Percentiles rank a stretch among this genome's conserved stretches.
Conservation (phyloP, 1,284 basidiomycete genomes). For the Tylopilus microsporus region DNA sequence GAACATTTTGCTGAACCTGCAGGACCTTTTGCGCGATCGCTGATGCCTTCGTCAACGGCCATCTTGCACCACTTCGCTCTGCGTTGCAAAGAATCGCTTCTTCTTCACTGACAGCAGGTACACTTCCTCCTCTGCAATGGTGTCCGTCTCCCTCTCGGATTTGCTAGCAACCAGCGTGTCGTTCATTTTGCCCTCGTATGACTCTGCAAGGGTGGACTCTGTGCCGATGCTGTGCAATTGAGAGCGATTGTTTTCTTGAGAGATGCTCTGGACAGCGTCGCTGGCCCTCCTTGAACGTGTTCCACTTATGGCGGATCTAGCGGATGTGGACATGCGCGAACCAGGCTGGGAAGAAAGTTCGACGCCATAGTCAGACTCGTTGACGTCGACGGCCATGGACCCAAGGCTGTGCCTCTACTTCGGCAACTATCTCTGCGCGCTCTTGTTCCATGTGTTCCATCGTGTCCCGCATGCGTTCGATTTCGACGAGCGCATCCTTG, state of each 20-base stretch:
- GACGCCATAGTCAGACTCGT: constrained; percentile 65
- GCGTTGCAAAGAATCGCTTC: constrained; percentile 70
- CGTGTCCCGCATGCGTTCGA: constrained; percentile 65
- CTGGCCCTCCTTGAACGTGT: constrained; percentile 51
- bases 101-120: constrained; percentile 43
- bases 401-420: constrained; percentile 78
- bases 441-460: constrained; percentile 84
- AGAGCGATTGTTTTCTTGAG: constrained; percentile 22
- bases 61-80: constrained; percentile 58
- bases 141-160: constrained; percentile 43
- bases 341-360: constrained; percentile 46
- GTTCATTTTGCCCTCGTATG: constrained; percentile 44
- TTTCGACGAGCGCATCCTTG: constrained; percentile 61
- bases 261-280: constrained; percentile 45
- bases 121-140: constrained; percentile 55
- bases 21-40: constrained; percentile 75
- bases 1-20: constrained; percentile 78
- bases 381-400: constrained; percentile 75
- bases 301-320: constrained; percentile 47
- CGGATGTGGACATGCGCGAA: constrained; percentile 39
- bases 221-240: constrained; percentile 64
- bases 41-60: constrained; percentile 80
- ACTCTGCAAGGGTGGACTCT: constrained; percentile 70
- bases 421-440: constrained; percentile 79
- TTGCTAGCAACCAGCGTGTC: constrained; percentile 37